Evolutionary conservation across 805 yeast species (phyloP), one percentile per base, ranked within the genome.

Genomic region (Kodamaea sagamina): DNA sequence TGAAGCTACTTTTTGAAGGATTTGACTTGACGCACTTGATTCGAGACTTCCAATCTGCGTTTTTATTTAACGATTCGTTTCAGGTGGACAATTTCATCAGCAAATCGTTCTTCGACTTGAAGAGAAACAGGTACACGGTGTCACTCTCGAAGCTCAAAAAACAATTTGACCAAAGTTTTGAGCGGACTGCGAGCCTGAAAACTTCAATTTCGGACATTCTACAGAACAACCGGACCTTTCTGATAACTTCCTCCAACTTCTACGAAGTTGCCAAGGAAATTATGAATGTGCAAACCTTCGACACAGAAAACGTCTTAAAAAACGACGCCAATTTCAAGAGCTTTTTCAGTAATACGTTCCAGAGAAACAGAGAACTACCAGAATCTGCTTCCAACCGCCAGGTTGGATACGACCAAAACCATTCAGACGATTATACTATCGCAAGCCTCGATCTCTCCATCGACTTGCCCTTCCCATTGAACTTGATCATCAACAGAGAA

Each of bases 401-500:
- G 11, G 40, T 22, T 4, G 26, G 32, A 3, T 36, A 34, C 28
- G 45, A 42, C 16, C 49, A 39, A 16, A 47, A 50, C 42, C 49
- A 47, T 13, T 42, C 44, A n/a, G 51, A 50, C 26, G 57, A 68
- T 21, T 71, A 69, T 36, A 56, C 79, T 1, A 68, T 84, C 1
- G 69, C 81, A 36, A 74, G 75, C 39, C 59, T 84, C 8, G 78
- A 77, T 45, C 62, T 84, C 35, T 80, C 82, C 32, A 47, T 83
- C 6, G 62, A 73, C n/a, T 61, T 90, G 16, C 97, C 97, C 3
- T 93, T 88, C 58, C 99, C 99, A 0, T 63, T 89, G 38, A 89
- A 89, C 54, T 69, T 92, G 18, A 71, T 93, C 1, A 66, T 89
- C 1, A 80, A 86, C 12, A 77, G 82, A 42, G 84, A 89, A 11